These are phyloP conservation scores for Diaporthe aspalathi DNA, from an alignment of 2,329 filamentous ascomycete genomes.

Conservation along the genomic window DNA sequence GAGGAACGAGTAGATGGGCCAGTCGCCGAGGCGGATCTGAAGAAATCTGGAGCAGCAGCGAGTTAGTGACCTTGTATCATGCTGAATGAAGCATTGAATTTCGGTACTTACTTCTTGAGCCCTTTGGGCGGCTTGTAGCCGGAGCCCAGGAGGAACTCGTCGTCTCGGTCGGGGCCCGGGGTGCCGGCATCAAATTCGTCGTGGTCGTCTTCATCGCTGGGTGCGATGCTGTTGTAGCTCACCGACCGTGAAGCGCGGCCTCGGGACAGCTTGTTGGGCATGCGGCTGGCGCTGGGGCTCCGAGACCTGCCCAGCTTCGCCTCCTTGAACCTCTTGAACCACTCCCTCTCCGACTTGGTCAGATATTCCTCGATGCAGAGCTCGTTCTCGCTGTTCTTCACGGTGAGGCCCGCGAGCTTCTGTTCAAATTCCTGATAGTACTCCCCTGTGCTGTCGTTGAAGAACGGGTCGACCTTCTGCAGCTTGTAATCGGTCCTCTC, in stretches of 20 bases:
- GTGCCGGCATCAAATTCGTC: constrained; percentile 41
- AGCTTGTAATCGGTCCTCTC: constrained; percentile 71
- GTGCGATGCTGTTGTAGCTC: constrained; percentile 47
- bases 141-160: constrained; percentile 66
- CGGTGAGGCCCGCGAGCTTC: constrained; percentile 64
- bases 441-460: constrained; percentile 72
- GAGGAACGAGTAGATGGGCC: constrained; percentile 72
- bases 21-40: constrained; percentile 68
- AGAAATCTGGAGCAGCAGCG: constrained; percentile 45
- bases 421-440: constrained; percentile 70
- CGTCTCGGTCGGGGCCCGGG: constrained; percentile 49
- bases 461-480: constrained; percentile 75
- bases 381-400: constrained; percentile 66
- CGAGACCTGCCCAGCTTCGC: constrained; percentile 66
- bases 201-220: constrained; percentile 50
- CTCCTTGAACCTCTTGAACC: constrained; percentile 69
- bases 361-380: constrained; percentile 75
- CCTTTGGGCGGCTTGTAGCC: constrained; percentile 68
- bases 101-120: constrained; percentile 58
- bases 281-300: constrained; percentile 47
- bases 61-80: background rate
- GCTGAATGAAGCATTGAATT: too few species aligned
- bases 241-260: constrained; percentile 42
- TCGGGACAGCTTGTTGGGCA: constrained; percentile 41
- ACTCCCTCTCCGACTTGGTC: constrained; percentile 73